Conservation (phyloP, 106 monocot species). For the Dioscorea dumetorum region DNA sequence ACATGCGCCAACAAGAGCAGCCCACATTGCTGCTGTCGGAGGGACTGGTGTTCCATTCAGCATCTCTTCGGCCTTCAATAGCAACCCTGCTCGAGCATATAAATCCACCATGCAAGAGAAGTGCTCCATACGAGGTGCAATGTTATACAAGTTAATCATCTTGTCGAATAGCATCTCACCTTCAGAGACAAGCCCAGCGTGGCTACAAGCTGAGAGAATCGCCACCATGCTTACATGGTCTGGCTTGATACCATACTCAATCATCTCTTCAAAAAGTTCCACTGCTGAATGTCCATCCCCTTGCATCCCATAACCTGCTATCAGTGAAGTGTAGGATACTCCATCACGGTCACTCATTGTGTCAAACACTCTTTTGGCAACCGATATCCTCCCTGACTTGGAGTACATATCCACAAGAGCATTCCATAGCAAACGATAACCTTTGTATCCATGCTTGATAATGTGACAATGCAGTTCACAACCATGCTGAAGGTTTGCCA, state of each 20-base stretch:
- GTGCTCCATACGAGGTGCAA: slow-evolving; percentile 40
- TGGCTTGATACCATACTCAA: slow-evolving; percentile 17
- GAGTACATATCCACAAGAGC: slow-evolving; percentile 51
- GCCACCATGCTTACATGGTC: slow-evolving; percentile 47
- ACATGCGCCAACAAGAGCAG: slow-evolving; percentile 40
- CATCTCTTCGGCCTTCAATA: slow-evolving; percentile 36
- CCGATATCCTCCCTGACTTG: slow-evolving; percentile 30
- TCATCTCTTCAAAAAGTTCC: slow-evolving; percentile 45
- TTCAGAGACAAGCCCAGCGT: slow-evolving; percentile 37
- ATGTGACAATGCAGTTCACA: slow-evolving; percentile 48
- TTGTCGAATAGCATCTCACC: slow-evolving; percentile 28
- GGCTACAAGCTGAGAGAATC: slow-evolving; percentile 53
- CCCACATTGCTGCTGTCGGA: slow-evolving; percentile 39
- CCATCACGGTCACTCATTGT: slow-evolving; percentile 22
- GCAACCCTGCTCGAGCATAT: slow-evolving; percentile 35
- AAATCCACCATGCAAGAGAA: slow-evolving; percentile 56
- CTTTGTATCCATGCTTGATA: slow-evolving; percentile 16
- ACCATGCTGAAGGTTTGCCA: slow-evolving; percentile 38
- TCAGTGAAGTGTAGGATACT: slow-evolving; percentile 40
- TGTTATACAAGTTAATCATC: slow-evolving; percentile 23
- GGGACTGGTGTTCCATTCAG: slow-evolving; percentile 24
- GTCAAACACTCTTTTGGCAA: slow-evolving; percentile 36
- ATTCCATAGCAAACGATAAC: slow-evolving; percentile 19
- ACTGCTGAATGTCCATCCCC: slow-evolving; percentile 33
- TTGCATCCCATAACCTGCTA: slow-evolving; percentile 43